Evolutionary conservation across 2,329 filamentous ascomycete genomes (phyloP), one percentile per base, ranked within the genome.

Genomic region (Tolypocladium nubicola): DNA sequence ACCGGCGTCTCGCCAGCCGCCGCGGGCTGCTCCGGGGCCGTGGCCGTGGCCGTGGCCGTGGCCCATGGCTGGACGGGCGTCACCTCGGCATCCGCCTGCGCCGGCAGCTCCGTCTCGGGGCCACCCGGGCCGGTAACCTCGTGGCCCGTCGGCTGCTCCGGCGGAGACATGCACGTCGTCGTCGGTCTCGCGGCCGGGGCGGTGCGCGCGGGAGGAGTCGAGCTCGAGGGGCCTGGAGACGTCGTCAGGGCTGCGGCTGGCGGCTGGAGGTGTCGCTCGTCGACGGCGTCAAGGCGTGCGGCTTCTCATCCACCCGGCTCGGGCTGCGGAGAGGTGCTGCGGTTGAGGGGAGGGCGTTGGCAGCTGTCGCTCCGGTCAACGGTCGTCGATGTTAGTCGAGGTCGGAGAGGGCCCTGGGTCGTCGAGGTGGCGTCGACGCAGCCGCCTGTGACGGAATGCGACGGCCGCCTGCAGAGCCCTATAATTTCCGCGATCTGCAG

Each of bases 151-250:
- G 66, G 63, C 47, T 62, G 62, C 62, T 70, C 69, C 57, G 67
- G 67, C 60, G 68, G 68, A 69, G 71, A 72, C 71, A 73, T 73
- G 63, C 70, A 71, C 61, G 58, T 58, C 57, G 57, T 43, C 38
- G 39, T 54, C 38, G 40, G 23, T 33, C 49, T 43, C 47, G 14
- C 23, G 50, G 21, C 37, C 43, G 52, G 19, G 38, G 55, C 54
- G 8, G 39, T 41, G 19, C 41, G 33, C n/a, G 40, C 53, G 23
- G 30, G 30, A 35, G 43, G 41, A 26, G 26, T n/a, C 47, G 47
- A 21, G 47, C 30, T 37, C 5, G n/a, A 41, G 40, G 5, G 14
- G 10, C 37, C 37, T 11, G 11, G 43, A 52, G 35, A 8, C 40
- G 54, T 41, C 37, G 45, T 41, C 37, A 37, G 40, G 41, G 43